phyloP scores from a whole-genome alignment of 2,329 filamentous ascomycete species.

The Pestalotiopsis sp. region DNA sequence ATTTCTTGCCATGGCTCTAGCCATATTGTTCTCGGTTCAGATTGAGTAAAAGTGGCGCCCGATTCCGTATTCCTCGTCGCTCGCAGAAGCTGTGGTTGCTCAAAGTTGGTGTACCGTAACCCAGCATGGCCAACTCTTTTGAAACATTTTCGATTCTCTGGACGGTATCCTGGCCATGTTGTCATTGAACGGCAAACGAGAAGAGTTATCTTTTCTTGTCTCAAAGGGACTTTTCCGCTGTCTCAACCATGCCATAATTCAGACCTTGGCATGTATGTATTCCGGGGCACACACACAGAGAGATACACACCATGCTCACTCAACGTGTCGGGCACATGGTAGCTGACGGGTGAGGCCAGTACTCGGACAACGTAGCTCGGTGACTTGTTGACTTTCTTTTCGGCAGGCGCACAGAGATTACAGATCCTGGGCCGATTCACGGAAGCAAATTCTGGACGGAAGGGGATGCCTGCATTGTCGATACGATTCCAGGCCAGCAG shows the following conservation, averaged over 20 bases:
- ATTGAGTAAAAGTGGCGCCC: neutral
- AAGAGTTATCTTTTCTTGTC: neutral
- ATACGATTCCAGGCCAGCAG: neutral
- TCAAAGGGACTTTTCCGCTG: neutral
- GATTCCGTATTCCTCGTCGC: neutral
- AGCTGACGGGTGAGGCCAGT: neutral
- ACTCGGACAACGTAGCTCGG: neutral
- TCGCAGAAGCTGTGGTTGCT: constrained; percentile 3
- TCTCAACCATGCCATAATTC: neutral
- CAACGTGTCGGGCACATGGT: neutral
- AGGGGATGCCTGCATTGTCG: neutral
- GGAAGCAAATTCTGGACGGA: neutral
- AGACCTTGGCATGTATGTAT: neutral
- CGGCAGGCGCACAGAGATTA: neutral
- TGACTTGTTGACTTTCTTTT: neutral
- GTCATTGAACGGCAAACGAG: neutral
- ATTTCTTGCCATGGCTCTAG: neutral
- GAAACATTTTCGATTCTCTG: neutral
- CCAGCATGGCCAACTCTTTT: neutral
- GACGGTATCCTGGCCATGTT: neutral
- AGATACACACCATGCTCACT: neutral
- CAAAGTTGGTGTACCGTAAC: neutral
- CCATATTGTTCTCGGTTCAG: constrained; percentile 6
- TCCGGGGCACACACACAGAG: neutral
- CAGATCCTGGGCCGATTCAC: neutral